A percentile compares a stretch with the other conserved stretches of the same genome.
Evolutionary conservation across 2,329 filamentous ascomycete species (phyloP).

Genomic region (Akanthomyces lecanii): DNA sequence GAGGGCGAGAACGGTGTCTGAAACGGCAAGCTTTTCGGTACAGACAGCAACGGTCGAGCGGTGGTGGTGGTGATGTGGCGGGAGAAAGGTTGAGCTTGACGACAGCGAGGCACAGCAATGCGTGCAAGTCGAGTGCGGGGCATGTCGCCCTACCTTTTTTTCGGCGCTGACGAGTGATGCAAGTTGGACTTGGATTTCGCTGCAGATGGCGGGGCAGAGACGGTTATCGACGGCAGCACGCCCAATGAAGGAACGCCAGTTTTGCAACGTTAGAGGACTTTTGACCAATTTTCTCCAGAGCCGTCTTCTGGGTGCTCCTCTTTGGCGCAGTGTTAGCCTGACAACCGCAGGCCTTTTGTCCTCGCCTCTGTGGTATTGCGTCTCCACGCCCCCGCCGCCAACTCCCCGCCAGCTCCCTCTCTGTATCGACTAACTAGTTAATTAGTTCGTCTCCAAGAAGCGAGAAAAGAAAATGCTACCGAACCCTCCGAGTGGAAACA

Average conservation of each 20-base stretch:
- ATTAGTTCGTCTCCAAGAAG: neutral
- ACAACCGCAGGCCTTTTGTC: neutral
- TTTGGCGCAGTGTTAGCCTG: neutral
- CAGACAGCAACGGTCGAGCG: neutral
- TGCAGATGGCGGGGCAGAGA: conserved; percentile 13
- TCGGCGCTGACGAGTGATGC: neutral
- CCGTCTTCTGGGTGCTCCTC: conserved; percentile 4
- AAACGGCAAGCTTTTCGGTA: neutral
- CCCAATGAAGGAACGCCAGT: conserved; percentile 5
- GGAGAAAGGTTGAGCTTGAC: neutral
- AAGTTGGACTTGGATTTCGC: neutral
- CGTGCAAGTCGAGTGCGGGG: conserved; percentile 19
- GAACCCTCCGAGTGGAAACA: neutral
- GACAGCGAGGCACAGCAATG: conserved; percentile 16
- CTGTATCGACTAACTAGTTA: too few relatives aligned
- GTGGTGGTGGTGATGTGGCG: conserved; percentile 2
- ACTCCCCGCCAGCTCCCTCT: too few relatives aligned
- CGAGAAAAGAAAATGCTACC: neutral
- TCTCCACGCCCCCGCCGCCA: conserved; percentile 13
- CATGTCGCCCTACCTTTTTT: conserved; percentile 17
- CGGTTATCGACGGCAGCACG: conserved; percentile 13
- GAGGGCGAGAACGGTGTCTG: neutral
- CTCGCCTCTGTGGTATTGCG: neutral
- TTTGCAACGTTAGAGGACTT: neutral
- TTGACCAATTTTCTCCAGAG: conserved; percentile 2